phyloP scores from a whole-genome alignment of 169 alveolate genomes.

The Babesia ovis region DNA sequence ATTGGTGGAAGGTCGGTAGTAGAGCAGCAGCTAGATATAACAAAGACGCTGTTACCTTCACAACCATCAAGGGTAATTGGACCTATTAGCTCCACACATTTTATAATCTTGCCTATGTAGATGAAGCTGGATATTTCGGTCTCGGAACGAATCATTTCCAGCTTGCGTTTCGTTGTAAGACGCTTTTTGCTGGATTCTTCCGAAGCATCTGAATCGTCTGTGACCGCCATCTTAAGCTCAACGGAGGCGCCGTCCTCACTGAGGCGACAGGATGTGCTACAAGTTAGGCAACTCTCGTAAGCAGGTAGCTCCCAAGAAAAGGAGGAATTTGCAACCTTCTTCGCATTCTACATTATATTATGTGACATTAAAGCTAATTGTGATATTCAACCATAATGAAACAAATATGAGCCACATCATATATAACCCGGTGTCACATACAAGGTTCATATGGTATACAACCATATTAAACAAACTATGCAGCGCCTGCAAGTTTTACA shows the following conservation, averaged over 20 bases:
- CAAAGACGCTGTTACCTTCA: neutral
- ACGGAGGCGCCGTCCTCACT: neutral
- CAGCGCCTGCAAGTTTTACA: too few relatives aligned
- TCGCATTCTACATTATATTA: slow-evolving; percentile 3
- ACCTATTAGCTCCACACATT: slow-evolving; percentile 9
- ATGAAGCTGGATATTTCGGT: slow-evolving; percentile 17
- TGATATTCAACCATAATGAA: too few relatives aligned
- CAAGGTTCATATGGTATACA: too few relatives aligned
- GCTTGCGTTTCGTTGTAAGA: neutral
- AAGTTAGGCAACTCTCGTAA: slow-evolving; percentile 19
- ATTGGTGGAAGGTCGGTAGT: too few relatives aligned
- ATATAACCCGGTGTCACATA: too few relatives aligned
- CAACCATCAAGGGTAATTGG: neutral
- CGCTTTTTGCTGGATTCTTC: neutral
- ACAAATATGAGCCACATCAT: too few relatives aligned
- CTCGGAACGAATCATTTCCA: neutral
- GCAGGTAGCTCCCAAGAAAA: slow-evolving; percentile 14
- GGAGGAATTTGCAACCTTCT: neutral
- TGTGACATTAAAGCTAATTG: too few relatives aligned
- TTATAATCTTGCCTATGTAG: neutral
- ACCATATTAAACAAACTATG: too few relatives aligned
- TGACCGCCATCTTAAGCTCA: neutral
- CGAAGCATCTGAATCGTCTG: neutral
- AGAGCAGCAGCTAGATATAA: neutral
- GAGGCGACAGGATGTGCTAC: neutral